phyloP scores from a whole-genome alignment of 768 basidiomycete species.

The Psilocybe cyanescens region DNA sequence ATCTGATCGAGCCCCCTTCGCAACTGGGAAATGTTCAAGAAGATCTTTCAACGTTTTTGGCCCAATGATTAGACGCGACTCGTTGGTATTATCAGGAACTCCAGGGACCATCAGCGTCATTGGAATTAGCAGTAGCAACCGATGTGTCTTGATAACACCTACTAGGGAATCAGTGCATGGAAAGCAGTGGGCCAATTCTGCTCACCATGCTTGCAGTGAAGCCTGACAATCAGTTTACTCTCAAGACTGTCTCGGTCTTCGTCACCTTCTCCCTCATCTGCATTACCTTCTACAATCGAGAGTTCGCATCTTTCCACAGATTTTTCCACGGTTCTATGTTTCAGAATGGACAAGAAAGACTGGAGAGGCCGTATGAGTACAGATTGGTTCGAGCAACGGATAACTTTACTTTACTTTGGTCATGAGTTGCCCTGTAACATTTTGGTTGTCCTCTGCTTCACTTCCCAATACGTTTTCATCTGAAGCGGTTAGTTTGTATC shows the following conservation, averaged over 20 bases:
- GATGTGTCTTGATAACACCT: constrained; percentile 87
- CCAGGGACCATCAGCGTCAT: constrained; percentile 66
- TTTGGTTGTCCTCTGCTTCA: constrained; percentile 39
- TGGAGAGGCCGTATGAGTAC: constrained; percentile 23
- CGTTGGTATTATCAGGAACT: constrained; percentile 56
- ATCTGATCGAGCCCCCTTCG: constrained; percentile 66
- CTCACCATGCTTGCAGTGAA: constrained; percentile 85
- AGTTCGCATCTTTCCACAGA: constrained; percentile 78
- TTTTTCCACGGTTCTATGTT: constrained; percentile 76
- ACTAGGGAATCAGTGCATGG: constrained; percentile 1
- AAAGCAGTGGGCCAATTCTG: neutral
- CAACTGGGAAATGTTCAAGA: constrained; percentile 78
- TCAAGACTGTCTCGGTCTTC: constrained; percentile 66
- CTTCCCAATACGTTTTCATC: constrained; percentile 23
- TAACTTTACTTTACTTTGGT: constrained; percentile 54
- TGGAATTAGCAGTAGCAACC: constrained; percentile 62
- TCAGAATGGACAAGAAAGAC: constrained; percentile 77
- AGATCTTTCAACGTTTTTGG: constrained; percentile 76
- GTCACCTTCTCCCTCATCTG: constrained; percentile 33
- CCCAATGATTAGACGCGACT: constrained; percentile 73
- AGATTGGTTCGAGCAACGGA: neutral
- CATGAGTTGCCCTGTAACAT: constrained; percentile 67
- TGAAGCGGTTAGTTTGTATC: constrained; percentile 50
- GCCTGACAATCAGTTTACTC: constrained; percentile 69
- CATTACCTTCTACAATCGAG: constrained; percentile 58